Evolutionary conservation across 179 eudicot species (phyloP), one percentile per base, ranked within the genome.

Genomic region (Beta macrorhiza): DNA sequence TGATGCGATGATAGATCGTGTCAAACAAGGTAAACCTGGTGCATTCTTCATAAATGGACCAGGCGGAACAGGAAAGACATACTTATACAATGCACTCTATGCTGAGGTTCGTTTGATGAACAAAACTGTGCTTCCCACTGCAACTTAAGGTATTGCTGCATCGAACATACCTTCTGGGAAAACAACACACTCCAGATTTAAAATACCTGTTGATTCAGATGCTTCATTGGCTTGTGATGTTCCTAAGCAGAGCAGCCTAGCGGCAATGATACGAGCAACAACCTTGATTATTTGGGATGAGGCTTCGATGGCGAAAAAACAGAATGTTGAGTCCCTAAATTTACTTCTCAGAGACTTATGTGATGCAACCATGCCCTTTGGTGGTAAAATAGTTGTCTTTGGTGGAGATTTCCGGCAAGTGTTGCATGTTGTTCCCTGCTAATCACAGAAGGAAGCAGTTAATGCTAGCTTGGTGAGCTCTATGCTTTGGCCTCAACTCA

Each of bases 231-330:
- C 47, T 25, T 74, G 64, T 7, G 17, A 62, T 62, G 67, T 29
- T 74, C 12, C 49, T 14, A 55, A 74, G 16, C 65, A 74, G 22
- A 3, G 64, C 0, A 57, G 47, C 14, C 61, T 32, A 0, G 77
- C 65, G 0, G 0, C 47, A 1, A 10, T 74, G 1, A 25, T 74
- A 25, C 55, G 3, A 14, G 45, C 25, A 22, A 13, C 77, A 1
- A 10, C 62, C 29, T 9, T 74, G 3, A 74, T 74, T 5, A 74
- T 74, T 7, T 74, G 64, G 77, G 77, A 74, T 53, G 64, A 74
- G 19, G 63, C 77, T 53, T 12, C 77, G 14, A 74, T 55, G 64
- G 7, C 63, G 0, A 55, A 13, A 2, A 20, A n/a, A 29, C 8
- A 55, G 19, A 55, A 22, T 29, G 32, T 74, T 5, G 63, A 74